Base-by-base conservation (phyloP, 2,329 filamentous ascomycete species). In the Aspergillus aculeatus region DNA sequence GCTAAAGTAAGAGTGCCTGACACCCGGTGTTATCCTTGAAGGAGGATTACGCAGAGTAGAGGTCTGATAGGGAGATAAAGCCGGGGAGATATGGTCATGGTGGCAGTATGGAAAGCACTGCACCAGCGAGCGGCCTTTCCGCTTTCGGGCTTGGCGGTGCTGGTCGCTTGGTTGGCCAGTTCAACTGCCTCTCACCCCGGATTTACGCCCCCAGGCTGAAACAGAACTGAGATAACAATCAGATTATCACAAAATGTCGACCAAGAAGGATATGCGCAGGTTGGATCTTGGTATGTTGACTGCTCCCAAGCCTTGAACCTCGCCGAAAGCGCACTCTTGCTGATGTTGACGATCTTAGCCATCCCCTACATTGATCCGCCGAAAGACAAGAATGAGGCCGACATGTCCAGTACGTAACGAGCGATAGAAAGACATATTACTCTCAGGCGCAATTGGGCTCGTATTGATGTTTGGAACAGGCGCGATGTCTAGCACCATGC, bases 321-420 rank as follows among this genome's bases (percentile, higher is more conserved):
- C 12, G 9, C 16, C 48, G 23, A 35, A 57, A 54, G 41, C 41
- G 53, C 38, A 19, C 21, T 12, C 10, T 60, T 29, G 41, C 66
- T 69, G 59, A 67, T 63, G 38, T 21, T 55, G 23, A 49, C 50
- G 19, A 44, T 60, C 60, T 57, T 74, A 97, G 93, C 93, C 73
- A 90, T 97, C 69, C 93, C 93, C 62, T 97, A 95, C 77, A 86
- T 91, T 77, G 89, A 89, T 68, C 91, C 92, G 48, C 81, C 83
- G 52, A 81, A 85, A 68, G 86, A 88, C 70, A 84, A 86, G 69
- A 83, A 81, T 63, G 80, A 84, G 65, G 76, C 77, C 60, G 92
- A 96, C 72, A 84, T 96, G 76, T 82, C 86, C 56, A 89, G 89
- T 77, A 91, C 83, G 29, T 71, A 50, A 38, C 54, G 50, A 41